phyloP scores from a whole-genome alignment of 768 basidiomycete species.

The Naganishia vaughanmartiniae region DNA sequence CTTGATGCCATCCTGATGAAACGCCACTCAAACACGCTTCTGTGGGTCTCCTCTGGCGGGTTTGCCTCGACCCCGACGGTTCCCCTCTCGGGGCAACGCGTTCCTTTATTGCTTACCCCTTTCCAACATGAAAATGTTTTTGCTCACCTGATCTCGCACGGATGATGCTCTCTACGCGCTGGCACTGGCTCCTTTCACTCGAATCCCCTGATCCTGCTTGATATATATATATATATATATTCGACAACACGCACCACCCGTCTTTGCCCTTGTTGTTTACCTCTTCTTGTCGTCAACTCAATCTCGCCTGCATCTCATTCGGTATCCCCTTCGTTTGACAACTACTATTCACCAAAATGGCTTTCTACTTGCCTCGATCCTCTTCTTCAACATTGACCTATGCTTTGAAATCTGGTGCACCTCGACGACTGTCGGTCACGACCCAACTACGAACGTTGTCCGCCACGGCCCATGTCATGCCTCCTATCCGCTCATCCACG shows the following conservation, averaged over 20 bases:
- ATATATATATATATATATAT: neutral
- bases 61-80: neutral
- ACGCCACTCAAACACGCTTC: neutral
- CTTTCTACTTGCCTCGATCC: slow-evolving; percentile 3
- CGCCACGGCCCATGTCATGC: slow-evolving; percentile 12
- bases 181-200: neutral
- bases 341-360: neutral
- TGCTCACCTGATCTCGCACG: neutral
- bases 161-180: neutral
- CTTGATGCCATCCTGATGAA: neutral
- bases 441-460: slow-evolving; percentile 3
- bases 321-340: neutral
- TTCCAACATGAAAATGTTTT: neutral
- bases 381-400: neutral
- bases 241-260: neutral
- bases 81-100: slow-evolving; percentile 5
- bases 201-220: neutral
- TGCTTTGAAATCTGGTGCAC: neutral
- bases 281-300: neutral
- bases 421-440: neutral
- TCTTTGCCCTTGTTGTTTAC: neutral
- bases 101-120: neutral
- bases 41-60: neutral
- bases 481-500: slow-evolving; percentile 12
- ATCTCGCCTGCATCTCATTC: neutral